phyloP scores from a whole-genome alignment of 1,284 basidiomycete genomes.

The Abortiporus biennis region DNA sequence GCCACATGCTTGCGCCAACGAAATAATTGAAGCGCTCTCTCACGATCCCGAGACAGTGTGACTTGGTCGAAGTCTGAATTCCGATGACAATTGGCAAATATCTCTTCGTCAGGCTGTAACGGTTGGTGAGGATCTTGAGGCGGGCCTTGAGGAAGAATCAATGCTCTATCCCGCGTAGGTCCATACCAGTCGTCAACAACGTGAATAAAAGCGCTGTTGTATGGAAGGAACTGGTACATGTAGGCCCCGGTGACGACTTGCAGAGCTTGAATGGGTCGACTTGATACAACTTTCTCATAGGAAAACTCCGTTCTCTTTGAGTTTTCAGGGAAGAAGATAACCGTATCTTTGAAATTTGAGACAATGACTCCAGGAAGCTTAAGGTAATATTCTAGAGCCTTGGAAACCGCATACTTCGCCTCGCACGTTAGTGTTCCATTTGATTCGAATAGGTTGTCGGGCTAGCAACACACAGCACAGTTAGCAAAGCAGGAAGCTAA shows the following conservation, averaged over 20 bases:
- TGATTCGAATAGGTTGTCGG: no score
- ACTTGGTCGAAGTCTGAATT: conserved; percentile 3
- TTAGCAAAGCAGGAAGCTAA: not conserved
- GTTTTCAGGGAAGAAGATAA: conserved; percentile 1
- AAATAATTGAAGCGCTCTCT: conserved; percentile 3
- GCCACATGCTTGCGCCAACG: not conserved
- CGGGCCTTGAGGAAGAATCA: conserved; percentile 5
- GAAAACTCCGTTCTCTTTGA: no score
- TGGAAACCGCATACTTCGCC: not conserved
- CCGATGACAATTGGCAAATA: conserved; percentile 3
- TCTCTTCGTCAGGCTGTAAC: conserved; percentile 1
- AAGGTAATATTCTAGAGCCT: not conserved
- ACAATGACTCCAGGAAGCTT: conserved; percentile 2
- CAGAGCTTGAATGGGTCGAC: conserved; percentile 1
- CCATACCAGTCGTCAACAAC: not conserved
- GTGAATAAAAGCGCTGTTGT: not conserved
- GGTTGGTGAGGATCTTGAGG: conserved; percentile 4
- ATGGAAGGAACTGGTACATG: not conserved
- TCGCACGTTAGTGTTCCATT: no score
- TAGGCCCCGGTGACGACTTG: conserved; percentile 1
- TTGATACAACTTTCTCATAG: conserved; percentile 1
- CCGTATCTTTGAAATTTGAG: conserved; percentile 4
- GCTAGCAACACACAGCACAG: not conserved
- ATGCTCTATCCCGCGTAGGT: not conserved
- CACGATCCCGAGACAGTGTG: conserved; percentile 1